Evolutionary conservation across 2,329 filamentous ascomycete genomes (phyloP).

Genomic region (Amauroascus verrucosus): DNA sequence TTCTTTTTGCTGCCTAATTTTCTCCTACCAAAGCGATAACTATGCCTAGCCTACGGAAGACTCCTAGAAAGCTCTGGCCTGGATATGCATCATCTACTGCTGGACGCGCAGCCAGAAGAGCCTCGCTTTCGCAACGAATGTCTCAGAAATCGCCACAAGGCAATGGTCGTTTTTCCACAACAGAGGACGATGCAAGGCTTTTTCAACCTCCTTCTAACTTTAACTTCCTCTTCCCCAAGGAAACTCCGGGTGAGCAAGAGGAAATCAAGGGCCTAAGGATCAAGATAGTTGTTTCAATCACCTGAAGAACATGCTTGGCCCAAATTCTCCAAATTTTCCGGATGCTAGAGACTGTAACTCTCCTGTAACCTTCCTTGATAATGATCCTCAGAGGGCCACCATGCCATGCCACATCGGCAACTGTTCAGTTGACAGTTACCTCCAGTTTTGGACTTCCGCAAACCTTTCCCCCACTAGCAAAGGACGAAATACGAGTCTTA

Average conservation of each 20-base stretch:
- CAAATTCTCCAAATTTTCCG: too few species aligned
- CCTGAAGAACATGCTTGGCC: too few species aligned
- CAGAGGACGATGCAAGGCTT: background rate
- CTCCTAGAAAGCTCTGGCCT: too few species aligned
- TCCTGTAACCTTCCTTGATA: too few species aligned
- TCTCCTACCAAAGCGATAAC: too few species aligned
- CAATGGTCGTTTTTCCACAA: background rate
- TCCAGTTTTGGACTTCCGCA: background rate
- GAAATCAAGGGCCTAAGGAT: background rate
- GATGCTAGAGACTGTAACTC: too few species aligned
- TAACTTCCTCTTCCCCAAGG: background rate
- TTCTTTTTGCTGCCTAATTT: too few species aligned
- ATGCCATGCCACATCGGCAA: background rate
- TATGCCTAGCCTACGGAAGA: too few species aligned
- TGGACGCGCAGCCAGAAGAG: background rate
- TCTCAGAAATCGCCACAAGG: background rate
- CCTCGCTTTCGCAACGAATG: background rate
- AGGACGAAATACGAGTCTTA: background rate
- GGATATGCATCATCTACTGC: too few species aligned
- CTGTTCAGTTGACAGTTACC: background rate
- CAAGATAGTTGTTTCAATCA: background rate
- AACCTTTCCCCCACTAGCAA: background rate
- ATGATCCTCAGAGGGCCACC: too few species aligned
- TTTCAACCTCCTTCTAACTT: background rate
- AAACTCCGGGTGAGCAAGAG: background rate